Percentiles rank a stretch among this genome's conserved stretches.
phyloP scores from a whole-genome alignment of 2,329 filamentous ascomycete genomes.

The Mycosphaerella sp. region DNA sequence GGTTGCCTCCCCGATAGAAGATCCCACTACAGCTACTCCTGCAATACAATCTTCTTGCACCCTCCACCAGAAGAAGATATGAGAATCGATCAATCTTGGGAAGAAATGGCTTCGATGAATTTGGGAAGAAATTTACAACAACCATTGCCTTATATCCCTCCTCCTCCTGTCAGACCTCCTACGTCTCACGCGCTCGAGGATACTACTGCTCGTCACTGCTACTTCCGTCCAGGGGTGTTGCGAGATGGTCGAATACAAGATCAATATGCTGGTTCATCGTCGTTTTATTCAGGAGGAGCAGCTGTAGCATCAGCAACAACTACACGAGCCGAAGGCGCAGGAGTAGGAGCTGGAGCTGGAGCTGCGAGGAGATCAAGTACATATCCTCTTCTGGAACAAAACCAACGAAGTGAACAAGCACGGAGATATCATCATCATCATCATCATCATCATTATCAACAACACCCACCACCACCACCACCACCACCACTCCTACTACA shows the following conservation, averaged over 20 bases:
- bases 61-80: not conserved
- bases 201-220: not conserved
- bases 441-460: not conserved
- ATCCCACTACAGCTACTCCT: conserved; percentile 7
- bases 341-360: not conserved
- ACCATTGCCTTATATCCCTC: not conserved
- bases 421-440: not conserved
- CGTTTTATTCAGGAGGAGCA: not conserved
- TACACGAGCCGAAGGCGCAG: not conserved
- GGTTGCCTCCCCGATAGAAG: conserved; percentile 1
- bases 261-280: not conserved
- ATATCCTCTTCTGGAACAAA: not conserved
- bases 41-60: not conserved
- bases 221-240: not conserved
- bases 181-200: not conserved
- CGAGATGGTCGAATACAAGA: not conserved
- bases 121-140: not conserved
- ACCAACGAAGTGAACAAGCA: no score
- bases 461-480: not conserved
- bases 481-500: no score
- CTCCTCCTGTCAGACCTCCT: not conserved
- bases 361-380: not conserved
- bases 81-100: not conserved
- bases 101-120: not conserved
- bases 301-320: not conserved